Percentiles rank a stretch among this genome's conserved stretches.
phyloP scores from a whole-genome alignment of 345 rosid genomes.

The Salix suchowensis region DNA sequence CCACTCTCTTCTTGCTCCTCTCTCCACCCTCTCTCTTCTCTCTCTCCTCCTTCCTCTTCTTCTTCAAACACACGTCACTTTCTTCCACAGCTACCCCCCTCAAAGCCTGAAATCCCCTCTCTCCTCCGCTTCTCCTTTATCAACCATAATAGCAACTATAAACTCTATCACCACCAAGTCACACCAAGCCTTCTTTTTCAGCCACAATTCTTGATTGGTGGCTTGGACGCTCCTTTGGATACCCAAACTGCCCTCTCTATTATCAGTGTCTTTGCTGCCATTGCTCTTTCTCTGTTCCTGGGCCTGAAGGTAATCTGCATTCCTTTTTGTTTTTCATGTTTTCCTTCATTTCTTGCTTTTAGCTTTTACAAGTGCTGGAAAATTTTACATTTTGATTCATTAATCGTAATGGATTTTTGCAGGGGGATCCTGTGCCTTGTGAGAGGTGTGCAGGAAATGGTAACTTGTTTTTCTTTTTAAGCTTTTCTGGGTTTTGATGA shows the following conservation, averaged over 20 bases:
- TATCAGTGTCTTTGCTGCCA: slow-evolving; percentile 73
- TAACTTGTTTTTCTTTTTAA: slow-evolving; percentile 4
- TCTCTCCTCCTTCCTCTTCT: slow-evolving; percentile 19
- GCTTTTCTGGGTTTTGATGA: too few relatives aligned
- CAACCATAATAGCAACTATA: background rate
- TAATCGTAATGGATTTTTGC: slow-evolving; percentile 18
- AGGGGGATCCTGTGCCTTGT: slow-evolving; percentile 96
- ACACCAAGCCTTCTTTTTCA: slow-evolving; percentile 36
- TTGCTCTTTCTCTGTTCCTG: slow-evolving; percentile 70
- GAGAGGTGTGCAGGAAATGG: slow-evolving; percentile 92
- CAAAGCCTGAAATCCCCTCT: slow-evolving; percentile 21
- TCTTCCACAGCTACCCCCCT: slow-evolving; percentile 13
- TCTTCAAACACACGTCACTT: slow-evolving; percentile 7
- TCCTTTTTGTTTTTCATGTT: background rate
- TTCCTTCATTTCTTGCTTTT: background rate
- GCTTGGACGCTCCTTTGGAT: slow-evolving; percentile 56
- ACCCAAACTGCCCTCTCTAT: slow-evolving; percentile 72
- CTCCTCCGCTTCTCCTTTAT: slow-evolving; percentile 19
- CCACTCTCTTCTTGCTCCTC: slow-evolving; percentile 18
- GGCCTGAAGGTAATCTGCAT: slow-evolving; percentile 59
- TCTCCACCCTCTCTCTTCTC: slow-evolving; percentile 9
- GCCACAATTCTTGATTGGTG: slow-evolving; percentile 47
- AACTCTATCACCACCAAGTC: slow-evolving; percentile 22
- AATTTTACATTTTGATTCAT: background rate
- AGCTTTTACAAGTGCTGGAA: background rate